Evolutionary conservation across 2,329 filamentous ascomycete species (phyloP).

Genomic region (Emmonsia crescens): DNA sequence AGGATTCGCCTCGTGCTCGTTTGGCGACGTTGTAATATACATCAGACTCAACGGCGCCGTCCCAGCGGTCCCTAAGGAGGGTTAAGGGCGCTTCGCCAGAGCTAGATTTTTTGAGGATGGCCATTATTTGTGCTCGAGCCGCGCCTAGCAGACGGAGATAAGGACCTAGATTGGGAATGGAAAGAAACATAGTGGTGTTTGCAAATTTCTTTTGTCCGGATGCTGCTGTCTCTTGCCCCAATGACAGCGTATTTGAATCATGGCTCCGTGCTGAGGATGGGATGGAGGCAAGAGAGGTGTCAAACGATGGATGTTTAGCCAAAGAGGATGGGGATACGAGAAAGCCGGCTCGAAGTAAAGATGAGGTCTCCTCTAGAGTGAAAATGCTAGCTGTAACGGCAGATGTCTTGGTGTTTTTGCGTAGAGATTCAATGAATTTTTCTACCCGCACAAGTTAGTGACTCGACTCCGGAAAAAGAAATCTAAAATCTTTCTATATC

Average conservation of each 20-base stretch:
- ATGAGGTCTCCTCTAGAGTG: conserved; percentile 36
- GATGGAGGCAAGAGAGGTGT: conserved; percentile 31
- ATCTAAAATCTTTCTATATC: conserved; percentile 37
- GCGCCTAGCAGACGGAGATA: conserved; percentile 48
- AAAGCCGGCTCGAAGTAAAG: conserved; percentile 44
- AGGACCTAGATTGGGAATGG: conserved; percentile 49
- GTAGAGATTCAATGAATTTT: conserved; percentile 42
- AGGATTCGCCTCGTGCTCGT: conserved; percentile 45
- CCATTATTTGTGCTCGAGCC: conserved; percentile 45
- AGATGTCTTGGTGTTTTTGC: conserved; percentile 36
- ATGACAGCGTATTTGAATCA: neutral
- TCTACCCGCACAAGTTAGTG: conserved; percentile 37
- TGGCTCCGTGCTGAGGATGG: conserved; percentile 12
- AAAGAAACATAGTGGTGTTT: conserved; percentile 38
- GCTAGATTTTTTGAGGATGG: conserved; percentile 41
- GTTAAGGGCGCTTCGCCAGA: conserved; percentile 45
- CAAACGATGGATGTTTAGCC: conserved; percentile 28
- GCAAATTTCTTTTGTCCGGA: conserved; percentile 11
- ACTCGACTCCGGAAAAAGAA: conserved; percentile 28
- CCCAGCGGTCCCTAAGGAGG: conserved; percentile 50
- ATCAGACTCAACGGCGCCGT: conserved; percentile 45
- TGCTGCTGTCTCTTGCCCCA: conserved; percentile 1
- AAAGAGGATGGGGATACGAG: conserved; percentile 40
- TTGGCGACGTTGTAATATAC: conserved; percentile 40
- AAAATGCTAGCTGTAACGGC: conserved; percentile 38